Conservation (phyloP, 306 rosid species). For the Ormosia semicastrata region DNA sequence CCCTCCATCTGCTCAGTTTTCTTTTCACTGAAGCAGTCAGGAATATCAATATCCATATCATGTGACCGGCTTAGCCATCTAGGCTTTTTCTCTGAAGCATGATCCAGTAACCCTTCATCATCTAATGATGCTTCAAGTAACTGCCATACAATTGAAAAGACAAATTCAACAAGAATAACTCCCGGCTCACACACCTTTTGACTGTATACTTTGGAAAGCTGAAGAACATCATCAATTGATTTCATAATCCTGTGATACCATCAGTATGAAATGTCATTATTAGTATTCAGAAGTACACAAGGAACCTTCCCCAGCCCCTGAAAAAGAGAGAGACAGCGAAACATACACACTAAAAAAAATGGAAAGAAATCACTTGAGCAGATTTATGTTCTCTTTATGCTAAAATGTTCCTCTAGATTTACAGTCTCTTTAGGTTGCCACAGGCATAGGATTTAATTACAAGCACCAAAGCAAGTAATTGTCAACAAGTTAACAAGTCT, state of each 20-base stretch:
- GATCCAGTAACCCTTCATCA: constrained; percentile 78
- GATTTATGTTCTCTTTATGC: not conserved
- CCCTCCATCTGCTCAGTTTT: constrained; percentile 50
- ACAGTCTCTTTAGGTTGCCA: not conserved
- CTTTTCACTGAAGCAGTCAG: constrained; percentile 48
- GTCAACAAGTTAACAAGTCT: constrained; percentile 10
- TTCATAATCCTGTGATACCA: constrained; percentile 72
- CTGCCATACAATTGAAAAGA: constrained; percentile 77
- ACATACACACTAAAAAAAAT: not conserved
- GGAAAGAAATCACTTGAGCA: constrained; percentile 14
- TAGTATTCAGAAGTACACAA: constrained; percentile 19
- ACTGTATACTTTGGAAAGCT: constrained; percentile 65
- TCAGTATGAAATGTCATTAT: constrained; percentile 27
- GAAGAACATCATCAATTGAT: constrained; percentile 79
- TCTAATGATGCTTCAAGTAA: constrained; percentile 89
- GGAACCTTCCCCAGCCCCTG: not conserved
- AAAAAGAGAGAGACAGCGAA: not conserved
- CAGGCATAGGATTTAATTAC: not conserved
- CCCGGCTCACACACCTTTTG: constrained; percentile 69
- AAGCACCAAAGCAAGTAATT: not conserved
- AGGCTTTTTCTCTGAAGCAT: constrained; percentile 55
- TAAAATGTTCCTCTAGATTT: not conserved
- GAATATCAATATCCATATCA: constrained; percentile 67
- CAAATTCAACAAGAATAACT: constrained; percentile 72
- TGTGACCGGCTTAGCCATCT: constrained; percentile 58